Percentiles rank a stretch among this genome's conserved stretches.
Conservation (phyloP, 2,329 filamentous ascomycete species). For the Fusarium albidum region DNA sequence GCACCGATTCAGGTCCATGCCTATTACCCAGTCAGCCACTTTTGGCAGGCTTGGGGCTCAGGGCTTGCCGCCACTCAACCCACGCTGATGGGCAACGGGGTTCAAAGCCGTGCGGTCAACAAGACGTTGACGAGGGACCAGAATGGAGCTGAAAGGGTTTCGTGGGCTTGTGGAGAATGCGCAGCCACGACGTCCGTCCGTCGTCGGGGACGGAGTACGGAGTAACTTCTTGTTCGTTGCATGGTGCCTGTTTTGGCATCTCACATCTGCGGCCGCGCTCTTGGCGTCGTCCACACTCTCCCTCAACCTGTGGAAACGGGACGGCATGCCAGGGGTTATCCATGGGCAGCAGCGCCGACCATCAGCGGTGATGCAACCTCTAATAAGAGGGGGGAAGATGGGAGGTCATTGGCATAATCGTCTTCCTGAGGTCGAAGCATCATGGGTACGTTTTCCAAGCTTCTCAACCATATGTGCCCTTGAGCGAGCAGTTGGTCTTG, state of each 20-base stretch:
- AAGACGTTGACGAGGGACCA: slow-evolving; percentile 6
- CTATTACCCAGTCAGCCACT: slow-evolving; percentile 13
- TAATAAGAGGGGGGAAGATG: slow-evolving; percentile 11
- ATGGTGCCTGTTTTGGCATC: slow-evolving; percentile 23
- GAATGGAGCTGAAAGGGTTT: slow-evolving; percentile 18
- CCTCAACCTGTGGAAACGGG: slow-evolving; percentile 20
- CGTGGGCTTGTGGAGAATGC: slow-evolving; percentile 13
- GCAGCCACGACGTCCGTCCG: slow-evolving; percentile 18
- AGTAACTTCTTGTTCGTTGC: slow-evolving; percentile 23
- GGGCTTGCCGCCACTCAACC: slow-evolving; percentile 6
- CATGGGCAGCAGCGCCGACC: slow-evolving; percentile 24
- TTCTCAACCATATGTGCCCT: slow-evolving; percentile 1
- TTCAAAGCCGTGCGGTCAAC: slow-evolving; percentile 16
- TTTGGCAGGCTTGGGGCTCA: slow-evolving; percentile 10
- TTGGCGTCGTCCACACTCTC: slow-evolving; percentile 25
- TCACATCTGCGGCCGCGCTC: slow-evolving; percentile 26
- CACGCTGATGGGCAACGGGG: slow-evolving; percentile 8
- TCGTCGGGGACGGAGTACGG: slow-evolving; percentile 15
- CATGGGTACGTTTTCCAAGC: slow-evolving; percentile 3
- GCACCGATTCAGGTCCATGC: slow-evolving; percentile 1
- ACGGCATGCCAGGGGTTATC: slow-evolving; percentile 31
- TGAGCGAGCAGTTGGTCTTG: no score
- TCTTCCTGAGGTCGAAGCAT: slow-evolving; percentile 6
- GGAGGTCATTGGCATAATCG: slow-evolving; percentile 1
- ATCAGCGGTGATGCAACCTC: slow-evolving; percentile 35